Evolutionary conservation across 768 basidiomycete species (phyloP).

Genomic region (Psilocybe subaeruginosa): DNA sequence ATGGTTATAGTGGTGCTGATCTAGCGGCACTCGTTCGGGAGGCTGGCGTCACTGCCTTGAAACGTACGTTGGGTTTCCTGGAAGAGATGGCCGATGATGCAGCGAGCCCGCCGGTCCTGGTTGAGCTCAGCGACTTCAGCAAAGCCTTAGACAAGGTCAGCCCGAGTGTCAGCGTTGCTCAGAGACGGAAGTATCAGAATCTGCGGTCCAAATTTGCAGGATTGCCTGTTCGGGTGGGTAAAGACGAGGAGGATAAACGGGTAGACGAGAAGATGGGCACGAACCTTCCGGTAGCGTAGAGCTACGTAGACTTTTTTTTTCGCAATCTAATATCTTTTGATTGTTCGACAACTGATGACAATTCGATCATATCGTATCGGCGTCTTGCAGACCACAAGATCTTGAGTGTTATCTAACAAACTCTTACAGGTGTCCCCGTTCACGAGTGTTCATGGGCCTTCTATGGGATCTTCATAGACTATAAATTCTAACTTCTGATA

Average conservation of each 20-base stretch:
- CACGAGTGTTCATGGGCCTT: too few species aligned
- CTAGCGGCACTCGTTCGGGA: conserved; percentile 87
- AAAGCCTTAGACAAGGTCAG: conserved; percentile 77
- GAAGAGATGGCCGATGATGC: conserved; percentile 55
- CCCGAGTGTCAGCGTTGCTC: conserved; percentile 82
- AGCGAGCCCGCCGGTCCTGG: conserved; percentile 41
- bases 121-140: conserved; percentile 70
- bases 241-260: conserved; percentile 43
- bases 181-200: conserved; percentile 82
- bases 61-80: conserved; percentile 66
- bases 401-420: too few species aligned
- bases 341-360: too few species aligned
- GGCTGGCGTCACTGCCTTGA: conserved; percentile 85
- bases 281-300: background rate
- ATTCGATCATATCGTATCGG: too few species aligned
- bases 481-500: too few species aligned
- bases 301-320: too few species aligned
- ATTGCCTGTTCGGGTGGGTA: conserved; percentile 56
- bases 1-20: conserved; percentile 93
- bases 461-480: too few species aligned
- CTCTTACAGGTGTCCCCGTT: too few species aligned
- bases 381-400: too few species aligned
- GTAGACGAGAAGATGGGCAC: conserved; percentile 24
- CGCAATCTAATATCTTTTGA: too few species aligned
- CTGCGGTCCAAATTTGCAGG: conserved; percentile 86